Evolutionary conservation across 305 asterid genomes (phyloP), one percentile per base, ranked within the genome.

Genomic region (Fraxinus greggii): DNA sequence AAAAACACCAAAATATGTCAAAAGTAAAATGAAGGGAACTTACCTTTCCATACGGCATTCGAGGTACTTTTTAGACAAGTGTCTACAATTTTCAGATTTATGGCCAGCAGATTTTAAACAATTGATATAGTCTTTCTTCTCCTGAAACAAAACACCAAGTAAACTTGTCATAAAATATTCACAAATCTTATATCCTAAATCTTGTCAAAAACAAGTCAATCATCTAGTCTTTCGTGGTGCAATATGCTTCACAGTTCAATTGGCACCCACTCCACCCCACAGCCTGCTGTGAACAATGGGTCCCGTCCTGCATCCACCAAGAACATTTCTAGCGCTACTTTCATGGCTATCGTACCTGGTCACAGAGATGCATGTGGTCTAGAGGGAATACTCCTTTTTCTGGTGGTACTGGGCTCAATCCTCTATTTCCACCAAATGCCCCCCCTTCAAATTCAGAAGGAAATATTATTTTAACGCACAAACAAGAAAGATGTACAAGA

Each of bases 1-100:
- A 17, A 48, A 48, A 48, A 51, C 23, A 51, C 23, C 61, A 51
- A 51, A 51, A 51, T 51, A 17, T 51, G 23, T 17, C 17, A 45
- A 40, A 42, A 51, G 61, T 51, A 51, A 51, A 51, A n/a, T 17
- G 61, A 51, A 51, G 61, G 61, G 61, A 51, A 51, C 98, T 88
- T 90, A 95, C 99, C 90, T 95, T 40, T 89, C 94, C 99, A 95
- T 95, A 2, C 98, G 96, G 79, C 99, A 95, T 78, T 95, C 95
- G 79, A 95, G 84, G 89, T 95, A 95, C 89, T 89, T 90, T 80
- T 87, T 93, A 1, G 99, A 93, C 85, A 96, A 90, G 76, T 89
- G 88, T 84, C 93, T 89, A 80, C 99, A 96, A 77, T 76, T 87
- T 56, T 94, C 98, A 6, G 99, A 94, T 83, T 93, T 89, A 87